phyloP scores from a whole-genome alignment of 306 rosid species.

The Inga laurina region DNA sequence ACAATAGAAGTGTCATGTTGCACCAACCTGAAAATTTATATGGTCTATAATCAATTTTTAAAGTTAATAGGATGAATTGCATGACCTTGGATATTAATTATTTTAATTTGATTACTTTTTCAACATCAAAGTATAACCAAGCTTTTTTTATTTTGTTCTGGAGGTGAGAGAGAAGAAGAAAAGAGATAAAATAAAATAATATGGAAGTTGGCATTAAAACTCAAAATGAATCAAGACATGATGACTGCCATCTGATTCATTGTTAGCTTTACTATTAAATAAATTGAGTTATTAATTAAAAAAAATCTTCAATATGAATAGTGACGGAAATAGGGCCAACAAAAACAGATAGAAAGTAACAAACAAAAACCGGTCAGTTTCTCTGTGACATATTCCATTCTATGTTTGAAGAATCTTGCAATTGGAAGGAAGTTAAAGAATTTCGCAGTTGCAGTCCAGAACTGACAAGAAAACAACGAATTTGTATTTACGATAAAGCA shows the following conservation, averaged over 20 bases:
- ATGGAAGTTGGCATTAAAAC: background rate
- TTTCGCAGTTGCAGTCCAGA: background rate
- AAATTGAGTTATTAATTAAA: background rate
- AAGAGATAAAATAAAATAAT: background rate
- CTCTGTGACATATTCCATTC: background rate
- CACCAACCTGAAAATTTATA: background rate
- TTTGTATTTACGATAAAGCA: background rate
- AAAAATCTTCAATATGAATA: background rate
- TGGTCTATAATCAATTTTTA: background rate
- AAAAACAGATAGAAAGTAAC: background rate
- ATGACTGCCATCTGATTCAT: background rate
- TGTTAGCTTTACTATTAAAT: background rate
- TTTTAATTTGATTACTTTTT: background rate
- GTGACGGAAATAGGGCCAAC: background rate
- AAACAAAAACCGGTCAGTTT: background rate
- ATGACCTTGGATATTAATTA: background rate
- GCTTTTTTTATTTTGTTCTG: background rate
- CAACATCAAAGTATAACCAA: background rate
- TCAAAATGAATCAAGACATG: constrained; percentile 10
- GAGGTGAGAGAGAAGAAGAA: background rate
- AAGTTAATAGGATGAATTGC: background rate
- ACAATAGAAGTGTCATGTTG: background rate
- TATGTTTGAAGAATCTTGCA: background rate
- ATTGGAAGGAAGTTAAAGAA: background rate
- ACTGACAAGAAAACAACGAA: background rate